Conservation (phyloP, 495 filamentous ascomycete species). For the Neurospora pannonica region DNA sequence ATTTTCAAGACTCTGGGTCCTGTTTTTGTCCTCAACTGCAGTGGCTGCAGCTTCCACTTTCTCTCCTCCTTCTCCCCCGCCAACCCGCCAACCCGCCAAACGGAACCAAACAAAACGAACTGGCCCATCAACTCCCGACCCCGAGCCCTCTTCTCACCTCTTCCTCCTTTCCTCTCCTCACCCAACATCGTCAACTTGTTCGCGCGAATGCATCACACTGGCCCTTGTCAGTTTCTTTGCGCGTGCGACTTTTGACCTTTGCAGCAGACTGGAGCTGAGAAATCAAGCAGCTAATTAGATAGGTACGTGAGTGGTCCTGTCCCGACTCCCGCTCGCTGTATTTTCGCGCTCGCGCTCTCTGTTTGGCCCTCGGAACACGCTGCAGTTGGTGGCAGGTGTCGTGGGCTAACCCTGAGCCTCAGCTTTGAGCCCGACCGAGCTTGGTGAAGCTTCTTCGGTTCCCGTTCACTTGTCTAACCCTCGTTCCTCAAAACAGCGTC, state of each 20-base stretch:
- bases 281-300: background rate
- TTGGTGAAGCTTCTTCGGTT: background rate
- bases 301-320: background rate
- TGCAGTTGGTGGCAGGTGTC: background rate
- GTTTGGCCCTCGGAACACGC: background rate
- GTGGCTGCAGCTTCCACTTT: background rate
- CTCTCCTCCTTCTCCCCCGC: background rate
- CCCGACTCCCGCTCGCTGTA: background rate
- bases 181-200: background rate
- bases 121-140: background rate
- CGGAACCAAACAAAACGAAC: background rate
- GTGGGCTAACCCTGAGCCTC: background rate
- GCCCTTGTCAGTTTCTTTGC: background rate
- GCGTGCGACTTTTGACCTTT: background rate
- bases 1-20: background rate
- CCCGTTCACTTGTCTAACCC: background rate
- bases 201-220: background rate
- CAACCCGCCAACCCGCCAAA: background rate
- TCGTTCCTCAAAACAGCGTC: background rate
- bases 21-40: background rate
- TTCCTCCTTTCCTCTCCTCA: background rate
- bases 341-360: background rate
- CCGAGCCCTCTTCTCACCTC: background rate
- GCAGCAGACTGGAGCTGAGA: background rate
- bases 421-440: background rate